Base-by-base conservation (phyloP, 1,139 yeast genomes). In the Scheffersomyces quercinus region DNA sequence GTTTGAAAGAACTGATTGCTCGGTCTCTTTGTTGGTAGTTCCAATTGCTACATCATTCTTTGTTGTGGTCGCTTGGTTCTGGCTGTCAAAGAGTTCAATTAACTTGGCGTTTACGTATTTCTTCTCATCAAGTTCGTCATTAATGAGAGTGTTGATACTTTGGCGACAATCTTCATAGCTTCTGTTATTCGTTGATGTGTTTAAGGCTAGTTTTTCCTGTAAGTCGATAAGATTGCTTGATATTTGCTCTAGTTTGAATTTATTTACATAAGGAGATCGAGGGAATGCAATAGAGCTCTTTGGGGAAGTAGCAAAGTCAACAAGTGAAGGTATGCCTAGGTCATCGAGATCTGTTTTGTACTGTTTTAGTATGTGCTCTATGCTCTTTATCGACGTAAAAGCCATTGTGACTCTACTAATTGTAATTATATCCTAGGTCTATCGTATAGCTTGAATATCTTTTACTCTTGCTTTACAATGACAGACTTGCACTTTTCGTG, bases 211-310 rank as follows among this genome's bases (percentile, higher is more conserved):
- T 28, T 44, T 35, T 5, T 9, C 7, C 20, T 38, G 36, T 11
- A 51, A 24, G 6, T 31, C 41, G 12, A 46, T 43, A 16, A 48
- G 28, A 33, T 53, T 54, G 26, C 39, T 45, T 30, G 51, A 48
- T 37, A 62, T 49, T 38, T 56, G 52, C 13, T 49, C 40, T 26
- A 65, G 48, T 45, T 58, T 61, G 47, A 51, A 54, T 42, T 60
- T 53, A 40, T 53, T 51, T n/a, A 62, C 41, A 40, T 58, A 62
- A 2, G 69, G 67, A 8, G 67, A 62, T 35, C 20, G 35, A 31
- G 35, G n/a, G 20, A 20, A 26, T 35, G 37, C 15, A 12, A 14
- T 14, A n/a, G n/a, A 26, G n/a, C 28, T 11, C 13, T 13, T 31
- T 14, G 35, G 35, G 15, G 35, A 14, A 15, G 24, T 14, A 13